A percentile compares a stretch with the other conserved stretches of the same genome.
Conservation (phyloP, 1,284 basidiomycete genomes). For the Trametes polyzona region DNA sequence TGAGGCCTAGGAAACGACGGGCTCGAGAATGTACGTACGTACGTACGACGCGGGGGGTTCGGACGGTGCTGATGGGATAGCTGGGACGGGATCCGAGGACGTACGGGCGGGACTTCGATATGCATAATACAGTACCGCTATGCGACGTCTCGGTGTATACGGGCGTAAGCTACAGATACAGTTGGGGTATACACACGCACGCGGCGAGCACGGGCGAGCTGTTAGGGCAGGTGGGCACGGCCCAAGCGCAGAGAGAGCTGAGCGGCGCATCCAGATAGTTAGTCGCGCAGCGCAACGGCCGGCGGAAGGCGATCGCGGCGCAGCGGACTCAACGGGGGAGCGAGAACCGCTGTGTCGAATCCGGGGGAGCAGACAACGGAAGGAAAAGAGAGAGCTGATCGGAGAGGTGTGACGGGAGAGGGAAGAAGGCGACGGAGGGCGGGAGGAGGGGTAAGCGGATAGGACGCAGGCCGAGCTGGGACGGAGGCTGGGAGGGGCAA, state of each 20-base stretch:
- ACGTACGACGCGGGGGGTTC: no score
- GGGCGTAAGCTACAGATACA: no score
- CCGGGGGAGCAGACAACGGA: slow-evolving; percentile 1
- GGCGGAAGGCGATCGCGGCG: neutral
- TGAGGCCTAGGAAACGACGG: neutral
- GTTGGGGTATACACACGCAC: no score
- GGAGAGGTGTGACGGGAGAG: slow-evolving; percentile 22
- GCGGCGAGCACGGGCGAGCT: no score
- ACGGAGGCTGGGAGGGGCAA: slow-evolving; percentile 16
- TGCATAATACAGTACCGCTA: no score
- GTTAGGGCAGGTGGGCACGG: no score
- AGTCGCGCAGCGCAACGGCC: neutral
- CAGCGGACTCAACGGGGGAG: slow-evolving; percentile 12
- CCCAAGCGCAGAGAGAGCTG: no score
- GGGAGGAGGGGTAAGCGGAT: slow-evolving; percentile 9
- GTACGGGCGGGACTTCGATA: no score
- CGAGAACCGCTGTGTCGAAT: slow-evolving; percentile 22
- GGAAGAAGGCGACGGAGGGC: neutral
- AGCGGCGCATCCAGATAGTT: no score
- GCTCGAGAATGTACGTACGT: no score
- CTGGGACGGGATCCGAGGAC: neutral
- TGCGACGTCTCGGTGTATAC: no score
- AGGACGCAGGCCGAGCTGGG: slow-evolving; percentile 8
- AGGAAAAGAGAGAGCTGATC: slow-evolving; percentile 20
- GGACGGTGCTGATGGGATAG: no score